Evolutionary conservation across 2,329 filamentous ascomycete genomes (phyloP), one percentile per base, ranked within the genome.

Genomic region (Trichophyton mentagrophytes): DNA sequence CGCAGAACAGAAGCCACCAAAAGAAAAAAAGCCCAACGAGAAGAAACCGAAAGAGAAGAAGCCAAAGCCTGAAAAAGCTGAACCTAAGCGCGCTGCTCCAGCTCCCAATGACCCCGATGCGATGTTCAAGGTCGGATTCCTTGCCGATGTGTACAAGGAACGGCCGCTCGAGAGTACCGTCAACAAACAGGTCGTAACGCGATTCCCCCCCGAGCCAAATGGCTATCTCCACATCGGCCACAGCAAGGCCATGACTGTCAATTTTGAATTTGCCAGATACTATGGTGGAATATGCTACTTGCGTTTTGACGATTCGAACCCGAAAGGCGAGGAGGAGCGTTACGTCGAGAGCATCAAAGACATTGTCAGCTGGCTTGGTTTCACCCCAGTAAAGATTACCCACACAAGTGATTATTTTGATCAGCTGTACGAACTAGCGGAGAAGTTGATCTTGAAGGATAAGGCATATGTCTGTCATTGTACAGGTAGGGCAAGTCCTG

Each of bases 231-330:
- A 96, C 71, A 88, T 97, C 67, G 92, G 92, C 20, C 93, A 97
- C 71, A 88, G 88, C 65, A 97, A 97, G 77, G 92, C 93, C 22
- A 96, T 97, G 72, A 87, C 90, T 0, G 85, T 97, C 73, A 96
- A 97, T 76, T 97, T 97, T 75, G 92, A 92, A 5, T 97, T 96
- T 72, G 92, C 93, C 13, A 84, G 83, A 69, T 85, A 86, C 69
- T 88, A 95, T 71, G 87, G 87, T 40, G 92, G 92, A 62, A 79
- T 85, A 64, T 88, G 84, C 73, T 86, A 87, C 69, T 75, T 90
- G 64, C 82, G 92, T 68, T 96, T 89, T 72, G 93, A 97, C 72
- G 93, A 97, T 69, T 97, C 93, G 13, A 97, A 97, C 72, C 93
- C 93, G 1, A 89, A 91, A 65, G 89, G 88, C 55, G 93, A 97